A percentile compares a stretch with the other conserved stretches of the same genome.
Conservation (phyloP, 2,329 filamentous ascomycete genomes). For the Penicillium sp. region DNA sequence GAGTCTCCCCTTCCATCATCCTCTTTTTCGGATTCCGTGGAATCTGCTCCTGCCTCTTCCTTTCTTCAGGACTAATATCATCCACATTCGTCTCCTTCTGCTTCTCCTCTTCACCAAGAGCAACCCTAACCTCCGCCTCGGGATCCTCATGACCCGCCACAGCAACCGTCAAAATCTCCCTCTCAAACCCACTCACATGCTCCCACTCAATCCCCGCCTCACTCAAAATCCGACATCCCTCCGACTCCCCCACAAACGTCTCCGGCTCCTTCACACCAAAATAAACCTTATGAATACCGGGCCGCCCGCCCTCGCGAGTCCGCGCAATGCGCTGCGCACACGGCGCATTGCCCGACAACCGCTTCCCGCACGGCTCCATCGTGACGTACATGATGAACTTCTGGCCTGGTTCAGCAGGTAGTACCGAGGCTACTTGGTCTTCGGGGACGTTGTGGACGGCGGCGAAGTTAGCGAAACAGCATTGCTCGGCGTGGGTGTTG, state of each 20-base stretch:
- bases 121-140: conserved; percentile 38
- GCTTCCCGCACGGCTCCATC: conserved; percentile 66
- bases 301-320: conserved; percentile 55
- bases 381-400: conserved; percentile 81
- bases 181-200: conserved; percentile 75
- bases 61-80: conserved; percentile 48
- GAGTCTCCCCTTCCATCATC: conserved; percentile 50
- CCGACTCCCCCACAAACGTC: conserved; percentile 84
- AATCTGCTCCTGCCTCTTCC: conserved; percentile 43
- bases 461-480: conserved; percentile 75
- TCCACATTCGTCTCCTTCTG: conserved; percentile 42
- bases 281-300: conserved; percentile 76
- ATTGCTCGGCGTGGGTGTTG: conserved; percentile 97
- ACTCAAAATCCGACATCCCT: conserved; percentile 72
- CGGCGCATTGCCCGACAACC: conserved; percentile 54
- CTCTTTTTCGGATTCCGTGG: conserved; percentile 55
- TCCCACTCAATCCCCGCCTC: conserved; percentile 75
- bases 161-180: conserved; percentile 80
- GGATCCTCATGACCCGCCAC: conserved; percentile 74
- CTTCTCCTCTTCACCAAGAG: conserved; percentile 34
- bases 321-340: conserved; percentile 77
- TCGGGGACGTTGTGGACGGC: conserved; percentile 43
- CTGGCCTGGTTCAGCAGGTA: conserved; percentile 46
- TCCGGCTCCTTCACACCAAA: conserved; percentile 88
- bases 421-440: conserved; percentile 50